Evolutionary conservation across 2,329 filamentous ascomycete species (phyloP).

Genomic region (Ophiostoma perfectum): DNA sequence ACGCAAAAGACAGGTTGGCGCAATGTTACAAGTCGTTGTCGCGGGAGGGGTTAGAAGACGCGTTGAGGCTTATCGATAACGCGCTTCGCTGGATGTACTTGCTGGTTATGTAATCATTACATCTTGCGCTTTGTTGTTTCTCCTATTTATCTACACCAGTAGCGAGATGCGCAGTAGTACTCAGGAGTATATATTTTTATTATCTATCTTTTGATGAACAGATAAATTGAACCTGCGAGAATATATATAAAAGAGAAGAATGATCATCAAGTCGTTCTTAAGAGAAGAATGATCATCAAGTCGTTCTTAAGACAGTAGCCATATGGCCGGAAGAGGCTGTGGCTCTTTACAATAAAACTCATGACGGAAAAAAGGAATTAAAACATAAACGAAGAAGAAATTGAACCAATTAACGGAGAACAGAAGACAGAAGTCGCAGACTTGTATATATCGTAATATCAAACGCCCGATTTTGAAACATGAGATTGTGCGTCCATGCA

Average conservation of each 20-base stretch:
- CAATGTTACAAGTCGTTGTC: not conserved
- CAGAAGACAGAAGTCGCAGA: not conserved
- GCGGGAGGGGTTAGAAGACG: conserved; percentile 17
- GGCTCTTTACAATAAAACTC: too few relatives aligned
- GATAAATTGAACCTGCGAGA: too few relatives aligned
- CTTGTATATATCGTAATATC: not conserved
- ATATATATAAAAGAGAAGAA: too few relatives aligned
- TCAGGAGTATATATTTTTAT: too few relatives aligned
- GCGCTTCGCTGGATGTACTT: not conserved
- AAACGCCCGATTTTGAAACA: not conserved
- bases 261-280: too few relatives aligned
- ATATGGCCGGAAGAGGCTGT: too few relatives aligned
- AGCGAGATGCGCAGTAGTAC: too few relatives aligned
- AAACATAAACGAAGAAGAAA: not conserved
- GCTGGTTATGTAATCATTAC: not conserved
- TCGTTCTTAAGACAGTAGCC: too few relatives aligned
- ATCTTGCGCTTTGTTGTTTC: not conserved
- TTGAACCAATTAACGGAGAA: not conserved
- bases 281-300: too few relatives aligned
- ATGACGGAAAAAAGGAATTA: not conserved
- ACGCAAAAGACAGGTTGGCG: not conserved
- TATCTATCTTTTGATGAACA: too few relatives aligned
- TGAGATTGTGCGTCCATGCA: not conserved
- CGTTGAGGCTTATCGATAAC: conserved; percentile 22
- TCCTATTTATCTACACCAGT: not conserved